Conservation (phyloP, 179 eudicot species). For the Pouteria campechiana region DNA sequence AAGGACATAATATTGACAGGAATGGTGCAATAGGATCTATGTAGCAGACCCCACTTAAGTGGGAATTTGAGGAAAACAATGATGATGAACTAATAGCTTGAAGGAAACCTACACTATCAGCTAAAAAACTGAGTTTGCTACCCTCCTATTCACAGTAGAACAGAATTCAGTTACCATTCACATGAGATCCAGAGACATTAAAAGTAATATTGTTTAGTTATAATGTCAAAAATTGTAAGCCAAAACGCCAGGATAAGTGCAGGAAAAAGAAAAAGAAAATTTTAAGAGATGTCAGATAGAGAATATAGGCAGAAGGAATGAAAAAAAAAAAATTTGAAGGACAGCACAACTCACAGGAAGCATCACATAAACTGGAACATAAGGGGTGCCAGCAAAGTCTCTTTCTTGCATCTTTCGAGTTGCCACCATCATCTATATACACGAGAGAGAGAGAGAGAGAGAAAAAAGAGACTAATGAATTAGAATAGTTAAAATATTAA, state of each 20-base stretch:
- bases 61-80: no score
- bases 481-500: no score
- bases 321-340: not conserved
- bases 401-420: constrained; percentile 36
- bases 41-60: no score
- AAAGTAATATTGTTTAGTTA: no score
- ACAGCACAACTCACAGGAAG: constrained; percentile 48
- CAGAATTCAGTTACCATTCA: no score
- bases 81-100: no score
- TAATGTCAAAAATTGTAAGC: no score
- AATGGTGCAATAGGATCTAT: not conserved
- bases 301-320: not conserved
- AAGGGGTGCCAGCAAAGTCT: constrained; percentile 62
- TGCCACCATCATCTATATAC: not conserved
- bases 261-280: not conserved
- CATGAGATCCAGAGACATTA: no score
- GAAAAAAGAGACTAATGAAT: not conserved
- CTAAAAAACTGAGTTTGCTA: no score
- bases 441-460: not conserved
- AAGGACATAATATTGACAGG: no score
- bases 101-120: not conserved
- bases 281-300: not conserved
- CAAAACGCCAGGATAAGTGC: no score
- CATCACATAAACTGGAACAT: constrained; percentile 76
- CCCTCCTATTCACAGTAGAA: no score